Base-by-base conservation (phyloP, 495 filamentous ascomycete species). In the Cladorrhinum samala region DNA sequence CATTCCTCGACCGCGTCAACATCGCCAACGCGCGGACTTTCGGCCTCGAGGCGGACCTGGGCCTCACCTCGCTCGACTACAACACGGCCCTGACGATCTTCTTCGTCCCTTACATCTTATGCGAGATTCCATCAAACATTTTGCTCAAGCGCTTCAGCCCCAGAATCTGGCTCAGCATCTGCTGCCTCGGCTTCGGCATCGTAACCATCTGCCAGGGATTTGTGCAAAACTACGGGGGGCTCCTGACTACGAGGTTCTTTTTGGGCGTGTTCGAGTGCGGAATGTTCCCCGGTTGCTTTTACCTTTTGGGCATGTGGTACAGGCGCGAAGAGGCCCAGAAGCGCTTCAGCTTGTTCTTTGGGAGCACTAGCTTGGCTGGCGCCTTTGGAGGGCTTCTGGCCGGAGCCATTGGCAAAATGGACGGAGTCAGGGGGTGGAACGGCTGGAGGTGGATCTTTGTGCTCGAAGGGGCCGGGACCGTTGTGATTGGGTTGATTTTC, bases 371-470 rank as follows among this genome's bases (percentile, higher is more conserved):
- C 2, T 68, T 95, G 21, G 89, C 90, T 6, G 89, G 89, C 19
- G 90, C 90, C 4, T 95, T 95, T 57, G 90, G 90, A 37, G 89
- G 90, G 9, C 72, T 95, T 14, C 71, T 95, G 8, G 90, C 91
- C 2, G 83, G 80, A 9, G 91, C 83, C 14, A 91, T 97, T 45
- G 88, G 87, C 20, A 89, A 92, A 64, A 91, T 85, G 82, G 77
- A 88, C 56, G 75, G 75, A 9, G 64, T 90, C 19, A 67, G 80
- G 23, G 84, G 83, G 30, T 92, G 89, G 57, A 61, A 64, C 1
- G 92, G 89, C 44, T 98, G 92, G 92, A 78, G 91, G 39, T 96
- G 93, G 93, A 79, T 84, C 46, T 84, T 84, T 49, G 80, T 84
- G 39, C 54, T 83, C 4, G 92, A 96, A 71, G 92, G 92, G 9